Conservation (phyloP, 768 basidiomycete species). For the Inosperma sp. region DNA sequence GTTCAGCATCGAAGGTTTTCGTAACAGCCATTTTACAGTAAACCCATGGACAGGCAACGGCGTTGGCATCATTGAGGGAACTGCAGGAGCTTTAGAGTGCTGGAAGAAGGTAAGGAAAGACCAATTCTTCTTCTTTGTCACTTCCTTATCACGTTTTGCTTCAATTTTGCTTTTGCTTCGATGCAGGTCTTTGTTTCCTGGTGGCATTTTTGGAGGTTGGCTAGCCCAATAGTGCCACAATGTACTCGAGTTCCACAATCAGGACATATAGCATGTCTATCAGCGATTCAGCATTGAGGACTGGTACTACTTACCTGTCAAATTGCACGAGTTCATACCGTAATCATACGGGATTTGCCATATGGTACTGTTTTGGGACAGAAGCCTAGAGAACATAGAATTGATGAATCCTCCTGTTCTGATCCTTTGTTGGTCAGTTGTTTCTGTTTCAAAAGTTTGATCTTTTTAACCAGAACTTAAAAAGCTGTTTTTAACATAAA, state of each 20-base stretch:
- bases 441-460: too few relatives aligned
- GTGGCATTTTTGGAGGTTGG: constrained; percentile 2
- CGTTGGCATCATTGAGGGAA: neutral
- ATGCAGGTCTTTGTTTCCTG: neutral
- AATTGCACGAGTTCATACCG: too few relatives aligned
- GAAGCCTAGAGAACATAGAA: too few relatives aligned
- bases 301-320: neutral
- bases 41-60: neutral
- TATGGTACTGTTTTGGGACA: too few relatives aligned
- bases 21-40: neutral
- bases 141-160: neutral
- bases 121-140: neutral
- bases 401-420: too few relatives aligned
- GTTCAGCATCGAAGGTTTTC: neutral
- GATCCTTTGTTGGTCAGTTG: too few relatives aligned
- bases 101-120: neutral
- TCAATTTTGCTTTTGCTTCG: neutral
- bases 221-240: neutral
- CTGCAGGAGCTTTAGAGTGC: neutral
- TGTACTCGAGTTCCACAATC: neutral
- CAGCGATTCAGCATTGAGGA: constrained; percentile 3
- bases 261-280: neutral
- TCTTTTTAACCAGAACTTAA: too few relatives aligned
- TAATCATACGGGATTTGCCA: too few relatives aligned
- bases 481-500: too few relatives aligned